phyloP scores from a whole-genome alignment of 2,329 filamentous ascomycete species.

The Parasarocladium wereldwijsianum region DNA sequence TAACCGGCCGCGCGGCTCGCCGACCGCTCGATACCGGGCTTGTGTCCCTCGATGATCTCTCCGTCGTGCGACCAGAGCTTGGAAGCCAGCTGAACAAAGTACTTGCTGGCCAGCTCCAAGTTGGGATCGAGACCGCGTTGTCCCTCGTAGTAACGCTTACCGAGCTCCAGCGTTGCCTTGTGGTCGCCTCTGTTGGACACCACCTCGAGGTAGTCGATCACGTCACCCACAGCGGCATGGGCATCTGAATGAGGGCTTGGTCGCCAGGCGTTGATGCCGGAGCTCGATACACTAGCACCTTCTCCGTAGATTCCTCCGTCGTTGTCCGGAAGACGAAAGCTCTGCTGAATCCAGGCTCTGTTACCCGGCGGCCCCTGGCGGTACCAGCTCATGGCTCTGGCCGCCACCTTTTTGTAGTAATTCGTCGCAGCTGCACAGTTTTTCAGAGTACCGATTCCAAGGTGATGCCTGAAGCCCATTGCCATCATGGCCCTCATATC shows the following conservation, averaged over 20 bases:
- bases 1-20: conserved; percentile 77
- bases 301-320: conserved; percentile 87
- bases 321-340: conserved; percentile 80
- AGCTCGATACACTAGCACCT: conserved; percentile 79
- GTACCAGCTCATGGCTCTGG: conserved; percentile 82
- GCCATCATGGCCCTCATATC: conserved; percentile 88
- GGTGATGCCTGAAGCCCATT: conserved; percentile 70
- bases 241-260: conserved; percentile 62
- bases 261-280: conserved; percentile 67
- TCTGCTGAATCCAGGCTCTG: conserved; percentile 59
- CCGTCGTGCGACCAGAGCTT: conserved; percentile 73
- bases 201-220: conserved; percentile 84
- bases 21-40: conserved; percentile 57
- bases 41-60: conserved; percentile 55
- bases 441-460: conserved; percentile 71
- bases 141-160: conserved; percentile 79
- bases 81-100: conserved; percentile 67
- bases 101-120: conserved; percentile 57
- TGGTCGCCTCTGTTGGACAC: conserved; percentile 83
- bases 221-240: conserved; percentile 79
- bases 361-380: conserved; percentile 84
- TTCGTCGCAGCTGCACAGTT: conserved; percentile 73
- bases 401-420: conserved; percentile 87
- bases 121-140: conserved; percentile 61
- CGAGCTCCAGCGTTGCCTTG: conserved; percentile 74